These are phyloP conservation scores for Gossypium davidsonii DNA, from an alignment of 441 rosid genomes.

Conservation along the genomic window DNA sequence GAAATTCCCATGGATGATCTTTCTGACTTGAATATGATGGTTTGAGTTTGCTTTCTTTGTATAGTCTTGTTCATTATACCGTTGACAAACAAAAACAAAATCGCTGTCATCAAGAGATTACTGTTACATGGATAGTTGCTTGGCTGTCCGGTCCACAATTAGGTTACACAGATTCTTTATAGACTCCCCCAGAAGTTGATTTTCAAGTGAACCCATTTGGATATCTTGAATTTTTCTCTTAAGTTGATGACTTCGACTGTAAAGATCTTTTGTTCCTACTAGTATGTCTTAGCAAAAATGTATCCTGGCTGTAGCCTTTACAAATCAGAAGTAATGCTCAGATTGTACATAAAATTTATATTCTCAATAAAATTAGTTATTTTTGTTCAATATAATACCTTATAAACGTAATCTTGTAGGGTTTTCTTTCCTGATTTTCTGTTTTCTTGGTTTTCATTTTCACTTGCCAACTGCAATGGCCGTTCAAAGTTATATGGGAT, in stretches of 20 bases:
- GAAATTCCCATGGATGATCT: conserved; percentile 99
- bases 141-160: conserved; percentile 45
- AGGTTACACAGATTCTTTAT: conserved; percentile 73
- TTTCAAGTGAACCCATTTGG: conserved; percentile 41
- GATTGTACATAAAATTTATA: conserved; percentile 72
- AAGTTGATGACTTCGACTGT: conserved; percentile 57
- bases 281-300: conserved; percentile 47
- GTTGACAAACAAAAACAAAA: conserved; percentile 45
- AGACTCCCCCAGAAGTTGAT: conserved; percentile 41
- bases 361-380: conserved; percentile 59
- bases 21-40: conserved; percentile 94
- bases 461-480: conserved; percentile 9
- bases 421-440: not conserved
- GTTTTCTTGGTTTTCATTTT: not conserved
- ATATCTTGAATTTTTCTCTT: conserved; percentile 51
- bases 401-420: not conserved
- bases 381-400: conserved; percentile 26
- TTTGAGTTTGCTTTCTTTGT: conserved; percentile 67
- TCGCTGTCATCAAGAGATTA: conserved; percentile 47
- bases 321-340: conserved; percentile 45
- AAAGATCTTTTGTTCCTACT: conserved; percentile 44
- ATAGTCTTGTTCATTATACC: conserved; percentile 84
- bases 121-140: conserved; percentile 46
- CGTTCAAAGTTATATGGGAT: conserved; percentile 13
- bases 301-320: conserved; percentile 47